Conservation (phyloP, 1,284 basidiomycete species). For the Lentinus polychrous region DNA sequence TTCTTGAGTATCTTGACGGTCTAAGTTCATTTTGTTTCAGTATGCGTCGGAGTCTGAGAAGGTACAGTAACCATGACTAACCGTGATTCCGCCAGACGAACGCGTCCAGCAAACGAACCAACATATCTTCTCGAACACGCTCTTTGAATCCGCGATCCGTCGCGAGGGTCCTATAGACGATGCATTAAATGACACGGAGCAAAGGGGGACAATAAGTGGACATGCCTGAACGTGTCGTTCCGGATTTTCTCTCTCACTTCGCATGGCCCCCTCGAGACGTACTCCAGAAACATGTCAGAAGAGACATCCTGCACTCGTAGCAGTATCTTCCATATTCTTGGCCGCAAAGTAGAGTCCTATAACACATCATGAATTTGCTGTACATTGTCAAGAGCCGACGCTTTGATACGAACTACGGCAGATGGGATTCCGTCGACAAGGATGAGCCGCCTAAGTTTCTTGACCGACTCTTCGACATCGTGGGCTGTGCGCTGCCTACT, state of each 20-base stretch:
- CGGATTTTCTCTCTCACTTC: conserved; percentile 86
- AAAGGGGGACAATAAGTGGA: neutral
- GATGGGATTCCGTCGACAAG: conserved; percentile 86
- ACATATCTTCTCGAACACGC: conserved; percentile 91
- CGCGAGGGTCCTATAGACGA: conserved; percentile 69
- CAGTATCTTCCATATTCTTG: conserved; percentile 89
- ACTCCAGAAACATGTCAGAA: conserved; percentile 71
- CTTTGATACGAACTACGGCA: conserved; percentile 35
- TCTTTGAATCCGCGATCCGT: conserved; percentile 95
- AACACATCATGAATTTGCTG: neutral
- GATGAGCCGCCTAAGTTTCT: conserved; percentile 77
- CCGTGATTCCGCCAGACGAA: conserved; percentile 94
- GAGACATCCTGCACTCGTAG: conserved; percentile 75
- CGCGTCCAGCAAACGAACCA: conserved; percentile 91
- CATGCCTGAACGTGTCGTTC: conserved; percentile 73
- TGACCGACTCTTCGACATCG: conserved; percentile 74
- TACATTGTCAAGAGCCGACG: neutral
- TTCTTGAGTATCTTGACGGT: conserved; percentile 64
- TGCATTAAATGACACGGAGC: neutral
- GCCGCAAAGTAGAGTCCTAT: conserved; percentile 70
- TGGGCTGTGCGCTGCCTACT: conserved; percentile 57
- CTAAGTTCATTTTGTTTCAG: conserved; percentile 27
- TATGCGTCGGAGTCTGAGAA: neutral
- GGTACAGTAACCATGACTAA: conserved; percentile 24
- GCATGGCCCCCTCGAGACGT: conserved; percentile 80